A percentile compares a stretch with the other conserved stretches of the same genome.
phyloP scores from a whole-genome alignment of 352 stramenopile species.

The Phytophthora multivora region DNA sequence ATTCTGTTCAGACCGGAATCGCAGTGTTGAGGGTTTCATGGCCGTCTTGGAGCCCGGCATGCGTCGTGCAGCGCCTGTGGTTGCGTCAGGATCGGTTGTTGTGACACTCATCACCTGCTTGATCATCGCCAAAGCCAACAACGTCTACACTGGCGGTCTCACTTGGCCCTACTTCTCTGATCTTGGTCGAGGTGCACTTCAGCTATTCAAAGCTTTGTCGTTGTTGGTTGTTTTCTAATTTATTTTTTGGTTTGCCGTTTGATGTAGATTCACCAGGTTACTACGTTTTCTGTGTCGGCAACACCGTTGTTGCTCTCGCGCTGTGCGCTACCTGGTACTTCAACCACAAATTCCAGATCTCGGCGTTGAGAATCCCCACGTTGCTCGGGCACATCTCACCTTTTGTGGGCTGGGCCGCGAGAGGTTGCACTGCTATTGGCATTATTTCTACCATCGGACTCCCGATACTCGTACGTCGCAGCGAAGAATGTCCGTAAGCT shows the following conservation, averaged over 20 bases:
- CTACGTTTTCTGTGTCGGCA: slow-evolving; percentile 56
- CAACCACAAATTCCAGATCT: slow-evolving; percentile 63
- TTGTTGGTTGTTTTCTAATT: neutral
- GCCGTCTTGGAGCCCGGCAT: neutral
- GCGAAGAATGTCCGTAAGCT: neutral
- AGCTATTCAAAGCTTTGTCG: no score
- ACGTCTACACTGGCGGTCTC: slow-evolving; percentile 63
- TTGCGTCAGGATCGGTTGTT: slow-evolving; percentile 43
- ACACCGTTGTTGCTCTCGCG: slow-evolving; percentile 39
- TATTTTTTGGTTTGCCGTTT: neutral
- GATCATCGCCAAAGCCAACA: slow-evolving; percentile 48
- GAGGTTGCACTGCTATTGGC: slow-evolving; percentile 28
- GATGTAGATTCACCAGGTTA: slow-evolving; percentile 52
- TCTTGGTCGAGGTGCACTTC: slow-evolving; percentile 46
- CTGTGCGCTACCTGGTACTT: slow-evolving; percentile 52
- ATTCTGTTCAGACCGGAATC: neutral
- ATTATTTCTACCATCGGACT: slow-evolving; percentile 55
- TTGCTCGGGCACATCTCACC: slow-evolving; percentile 37
- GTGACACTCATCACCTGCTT: slow-evolving; percentile 60
- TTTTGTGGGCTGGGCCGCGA: slow-evolving; percentile 25
- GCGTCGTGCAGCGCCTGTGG: slow-evolving; percentile 32
- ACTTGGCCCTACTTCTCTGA: slow-evolving; percentile 75
- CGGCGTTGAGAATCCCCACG: slow-evolving; percentile 37
- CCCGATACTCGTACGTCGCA: slow-evolving; percentile 49
- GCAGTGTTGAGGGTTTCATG: slow-evolving; percentile 3